Evolutionary conservation across 805 yeast genomes (phyloP).

Genomic region (Candida verbasci): DNA sequence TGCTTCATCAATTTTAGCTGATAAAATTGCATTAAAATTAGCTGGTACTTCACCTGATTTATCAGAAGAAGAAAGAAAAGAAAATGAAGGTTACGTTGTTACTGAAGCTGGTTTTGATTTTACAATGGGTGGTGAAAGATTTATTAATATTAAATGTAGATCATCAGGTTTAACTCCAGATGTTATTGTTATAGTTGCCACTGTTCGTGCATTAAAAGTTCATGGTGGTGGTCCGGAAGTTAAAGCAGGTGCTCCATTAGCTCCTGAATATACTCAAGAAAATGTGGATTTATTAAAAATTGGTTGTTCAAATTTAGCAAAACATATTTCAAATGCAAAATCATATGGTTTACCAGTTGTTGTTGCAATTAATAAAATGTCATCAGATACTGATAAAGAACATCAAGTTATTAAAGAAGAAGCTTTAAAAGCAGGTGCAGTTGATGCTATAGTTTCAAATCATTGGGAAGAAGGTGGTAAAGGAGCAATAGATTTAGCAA

Average conservation of each 20-base stretch:
- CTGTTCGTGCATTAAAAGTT: slow-evolving; percentile 77
- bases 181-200: slow-evolving; percentile 76
- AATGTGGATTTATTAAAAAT: slow-evolving; percentile 62
- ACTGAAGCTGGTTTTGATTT: slow-evolving; percentile 89
- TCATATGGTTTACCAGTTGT: slow-evolving; percentile 74
- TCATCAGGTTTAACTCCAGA: slow-evolving; percentile 77
- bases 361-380: slow-evolving; percentile 78
- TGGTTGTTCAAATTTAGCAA: slow-evolving; percentile 73
- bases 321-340: slow-evolving; percentile 71
- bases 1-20: slow-evolving; percentile 80
- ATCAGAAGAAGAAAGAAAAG: slow-evolving; percentile 37
- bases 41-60: slow-evolving; percentile 60
- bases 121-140: slow-evolving; percentile 91
- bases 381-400: slow-evolving; percentile 66
- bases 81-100: slow-evolving; percentile 69
- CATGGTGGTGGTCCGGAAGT: slow-evolving; percentile 91
- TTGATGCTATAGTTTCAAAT: slow-evolving; percentile 73
- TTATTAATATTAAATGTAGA: slow-evolving; percentile 76
- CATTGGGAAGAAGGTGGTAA: slow-evolving; percentile 87
- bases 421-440: slow-evolving; percentile 73
- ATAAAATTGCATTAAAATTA: slow-evolving; percentile 73
- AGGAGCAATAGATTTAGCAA: slow-evolving; percentile 73
- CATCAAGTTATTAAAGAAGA: slow-evolving; percentile 63
- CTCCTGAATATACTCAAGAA: slow-evolving; percentile 68
- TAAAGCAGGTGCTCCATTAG: slow-evolving; percentile 77